Base-by-base conservation (phyloP, 192 early-diverging fungal genomes). In the Chytriomyces hyalinus region DNA sequence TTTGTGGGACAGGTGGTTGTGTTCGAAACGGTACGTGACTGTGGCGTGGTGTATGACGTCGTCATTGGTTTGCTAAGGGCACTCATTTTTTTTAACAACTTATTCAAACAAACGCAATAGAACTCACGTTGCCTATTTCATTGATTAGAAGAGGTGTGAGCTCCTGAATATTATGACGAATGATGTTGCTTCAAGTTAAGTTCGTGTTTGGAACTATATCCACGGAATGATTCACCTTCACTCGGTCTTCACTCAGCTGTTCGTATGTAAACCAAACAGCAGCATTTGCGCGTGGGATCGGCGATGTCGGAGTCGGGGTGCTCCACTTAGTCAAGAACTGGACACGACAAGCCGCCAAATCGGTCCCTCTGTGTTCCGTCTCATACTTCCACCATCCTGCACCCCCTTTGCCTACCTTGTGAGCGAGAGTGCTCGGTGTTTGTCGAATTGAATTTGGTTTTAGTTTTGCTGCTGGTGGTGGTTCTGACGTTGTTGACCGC, bases 211-310 rank as follows among this genome's bases (percentile, higher is more conserved):
- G 24, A 28, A 28, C 2, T 26, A 13, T 15, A 65, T 26, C 11
- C 20, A 15, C 36, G 13, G 1, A 26, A 65, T 26, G 17, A 15
- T 68, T 71, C 15, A 20, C 9, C 57, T 59, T 59, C 15, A 20
- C 59, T 13, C 26, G 13, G 7, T 26, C 20, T 50, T 69, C 67
- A 3, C 45, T 36, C 48, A 48, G 10, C 45, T 75, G 62, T 62
- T 68, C 26, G 49, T 80, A 83, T 4, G 64, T 51, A 28, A 81
- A 79, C 83, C 83, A 84, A 3, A 81, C 83, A 9, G 69, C 74
- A n/a, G 83, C 83, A 7, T 77, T 84, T 26, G 83, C 83, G 4
- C 77, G 49, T 2, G 83, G 83, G 15, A 84, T 75, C 15, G 83
- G 83, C 6, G 78, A 61, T 59, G 22, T 66, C 50, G 45, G 20